phyloP scores from a whole-genome alignment of 306 rosid species.

The Cicer yamashitae region DNA sequence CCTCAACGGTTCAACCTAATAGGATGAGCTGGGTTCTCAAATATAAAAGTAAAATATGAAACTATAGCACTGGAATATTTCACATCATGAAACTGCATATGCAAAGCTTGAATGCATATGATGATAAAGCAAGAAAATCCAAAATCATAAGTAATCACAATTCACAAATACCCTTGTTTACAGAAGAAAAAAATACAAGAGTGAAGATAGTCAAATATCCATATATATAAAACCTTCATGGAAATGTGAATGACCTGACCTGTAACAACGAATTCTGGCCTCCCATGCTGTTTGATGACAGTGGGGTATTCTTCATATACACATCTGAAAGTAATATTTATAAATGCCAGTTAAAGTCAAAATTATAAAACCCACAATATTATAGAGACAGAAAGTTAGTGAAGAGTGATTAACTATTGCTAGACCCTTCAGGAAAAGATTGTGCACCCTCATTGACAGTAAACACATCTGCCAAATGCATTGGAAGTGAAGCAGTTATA shows the following conservation, averaged over 20 bases:
- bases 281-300: conserved; percentile 65
- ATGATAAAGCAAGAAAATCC: conserved; percentile 31
- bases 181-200: conserved; percentile 21
- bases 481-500: conserved; percentile 72
- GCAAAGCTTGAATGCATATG: conserved; percentile 15
- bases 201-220: conserved; percentile 26
- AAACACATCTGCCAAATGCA: conserved; percentile 84
- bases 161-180: conserved; percentile 18
- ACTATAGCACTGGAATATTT: conserved; percentile 7
- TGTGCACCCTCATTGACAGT: conserved; percentile 63
- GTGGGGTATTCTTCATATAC: conserved; percentile 69
- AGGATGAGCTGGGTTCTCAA: conserved; percentile 13
- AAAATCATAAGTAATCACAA: conserved; percentile 23
- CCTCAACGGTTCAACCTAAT: conserved; percentile 20
- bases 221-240: conserved; percentile 32
- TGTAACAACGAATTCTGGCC: conserved; percentile 73
- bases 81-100: conserved; percentile 26
- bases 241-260: conserved; percentile 56
- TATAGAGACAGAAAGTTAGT: conserved; percentile 33
- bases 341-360: conserved; percentile 33
- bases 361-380: conserved; percentile 21
- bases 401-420: conserved; percentile 49
- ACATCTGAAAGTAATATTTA: conserved; percentile 55
- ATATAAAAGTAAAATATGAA: not conserved
- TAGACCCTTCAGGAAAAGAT: conserved; percentile 65